Evolutionary conservation across 2,329 filamentous ascomycete genomes (phyloP).

Genomic region (Aureobasidium uvarum): DNA sequence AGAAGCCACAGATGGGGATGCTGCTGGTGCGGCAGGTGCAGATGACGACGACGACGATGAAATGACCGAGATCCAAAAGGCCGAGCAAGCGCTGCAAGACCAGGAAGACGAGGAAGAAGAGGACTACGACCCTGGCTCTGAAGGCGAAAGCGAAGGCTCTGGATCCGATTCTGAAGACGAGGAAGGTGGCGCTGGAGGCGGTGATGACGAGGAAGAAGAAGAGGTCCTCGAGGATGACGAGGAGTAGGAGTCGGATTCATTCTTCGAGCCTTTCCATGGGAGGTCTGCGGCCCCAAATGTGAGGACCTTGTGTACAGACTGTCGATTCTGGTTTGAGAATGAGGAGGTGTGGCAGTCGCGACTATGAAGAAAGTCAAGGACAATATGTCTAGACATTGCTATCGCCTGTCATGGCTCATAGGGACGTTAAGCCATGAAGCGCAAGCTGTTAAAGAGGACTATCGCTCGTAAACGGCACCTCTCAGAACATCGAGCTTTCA

Average conservation of each 20-base stretch:
- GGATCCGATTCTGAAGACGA: conserved; percentile 40
- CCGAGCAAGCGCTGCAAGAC: conserved; percentile 39
- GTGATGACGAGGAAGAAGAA: conserved; percentile 35
- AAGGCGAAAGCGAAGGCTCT: conserved; percentile 44
- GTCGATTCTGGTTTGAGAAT: background rate
- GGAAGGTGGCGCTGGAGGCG: conserved; percentile 30
- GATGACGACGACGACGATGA: conserved; percentile 37
- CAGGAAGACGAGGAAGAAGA: conserved; percentile 46
- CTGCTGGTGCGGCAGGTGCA: conserved; percentile 33
- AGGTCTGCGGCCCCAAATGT: background rate
- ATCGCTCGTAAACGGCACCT: background rate
- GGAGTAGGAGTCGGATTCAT: conserved; percentile 31
- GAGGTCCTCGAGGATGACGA: conserved; percentile 37
- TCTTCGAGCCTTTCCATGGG: background rate
- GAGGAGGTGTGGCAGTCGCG: background rate
- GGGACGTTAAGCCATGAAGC: background rate
- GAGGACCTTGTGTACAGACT: background rate
- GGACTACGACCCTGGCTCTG: conserved; percentile 43
- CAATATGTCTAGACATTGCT: background rate
- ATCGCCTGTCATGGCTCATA: background rate
- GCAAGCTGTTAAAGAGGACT: background rate
- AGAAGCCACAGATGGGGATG: conserved; percentile 34
- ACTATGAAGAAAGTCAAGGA: background rate
- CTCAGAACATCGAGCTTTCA: too few species aligned
- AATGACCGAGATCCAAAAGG: conserved; percentile 43